Conservation (phyloP, 345 rosid species). For the Corchorus olitorius region DNA sequence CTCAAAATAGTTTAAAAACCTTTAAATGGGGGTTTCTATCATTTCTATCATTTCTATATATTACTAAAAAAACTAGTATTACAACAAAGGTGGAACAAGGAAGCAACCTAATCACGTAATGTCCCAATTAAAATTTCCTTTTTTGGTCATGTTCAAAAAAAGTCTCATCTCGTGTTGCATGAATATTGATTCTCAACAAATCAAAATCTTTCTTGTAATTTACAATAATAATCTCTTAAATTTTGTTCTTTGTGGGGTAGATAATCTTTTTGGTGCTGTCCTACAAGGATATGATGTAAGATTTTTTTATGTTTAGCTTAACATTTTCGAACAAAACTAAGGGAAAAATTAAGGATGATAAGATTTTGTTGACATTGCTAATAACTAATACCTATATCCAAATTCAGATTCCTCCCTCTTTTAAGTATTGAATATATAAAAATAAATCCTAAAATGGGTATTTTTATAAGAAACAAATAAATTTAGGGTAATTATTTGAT, state of each 20-base stretch:
- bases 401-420: neutral
- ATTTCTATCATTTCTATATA: neutral
- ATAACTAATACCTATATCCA: too few relatives aligned
- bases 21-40: neutral
- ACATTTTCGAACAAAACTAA: neutral
- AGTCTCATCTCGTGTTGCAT: neutral
- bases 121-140: neutral
- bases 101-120: neutral
- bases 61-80: neutral
- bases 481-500: too few relatives aligned
- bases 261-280: neutral
- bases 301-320: neutral
- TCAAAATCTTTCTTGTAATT: neutral
- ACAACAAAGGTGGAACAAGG: neutral
- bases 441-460: too few relatives aligned
- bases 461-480: too few relatives aligned
- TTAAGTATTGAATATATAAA: too few relatives aligned
- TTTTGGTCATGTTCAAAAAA: neutral
- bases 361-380: neutral
- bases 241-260: neutral
- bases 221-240: neutral
- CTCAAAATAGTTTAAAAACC: neutral
- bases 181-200: conserved; percentile 1
- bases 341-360: neutral
- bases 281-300: neutral